phyloP scores from a whole-genome alignment of 257 asterid genomes.

The Perilla frutescens region DNA sequence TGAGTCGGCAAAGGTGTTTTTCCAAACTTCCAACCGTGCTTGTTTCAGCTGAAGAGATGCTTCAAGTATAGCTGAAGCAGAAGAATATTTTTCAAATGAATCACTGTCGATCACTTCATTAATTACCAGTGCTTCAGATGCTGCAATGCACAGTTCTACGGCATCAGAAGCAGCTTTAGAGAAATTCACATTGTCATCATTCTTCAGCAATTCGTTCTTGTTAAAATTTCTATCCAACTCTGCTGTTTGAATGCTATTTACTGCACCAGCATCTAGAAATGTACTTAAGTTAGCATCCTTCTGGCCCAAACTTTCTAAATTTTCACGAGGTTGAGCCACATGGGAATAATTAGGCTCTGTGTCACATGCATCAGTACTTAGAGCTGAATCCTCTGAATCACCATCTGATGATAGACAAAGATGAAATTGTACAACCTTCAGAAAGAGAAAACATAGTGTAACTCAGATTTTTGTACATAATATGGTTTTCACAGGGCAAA shows the following conservation, averaged over 20 bases:
- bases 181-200: constrained; percentile 40
- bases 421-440: constrained; percentile 60
- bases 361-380: constrained; percentile 40
- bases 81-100: constrained; percentile 40
- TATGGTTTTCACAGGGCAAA: constrained; percentile 22
- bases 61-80: constrained; percentile 74
- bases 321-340: constrained; percentile 41
- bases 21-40: constrained; percentile 65
- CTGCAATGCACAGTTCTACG: constrained; percentile 74
- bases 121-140: constrained; percentile 86
- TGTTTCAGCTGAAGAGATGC: constrained; percentile 81
- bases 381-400: constrained; percentile 44
- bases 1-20: constrained; percentile 35
- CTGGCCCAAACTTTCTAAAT: constrained; percentile 38
- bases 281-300: constrained; percentile 36
- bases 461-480: constrained; percentile 30
- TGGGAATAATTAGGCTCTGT: constrained; percentile 37
- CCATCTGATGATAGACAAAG: constrained; percentile 64
- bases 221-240: constrained; percentile 41
- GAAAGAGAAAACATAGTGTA: constrained; percentile 35
- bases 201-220: constrained; percentile 38
- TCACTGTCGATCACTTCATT: constrained; percentile 56
- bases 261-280: constrained; percentile 29
- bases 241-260: constrained; percentile 33
- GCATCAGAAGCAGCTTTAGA: constrained; percentile 53